Percentiles rank a stretch among this genome's conserved stretches.
These are phyloP conservation scores for Umbelopsis isabellina DNA, from an alignment of 192 early-diverging fungal species.

Conservation along the genomic window DNA sequence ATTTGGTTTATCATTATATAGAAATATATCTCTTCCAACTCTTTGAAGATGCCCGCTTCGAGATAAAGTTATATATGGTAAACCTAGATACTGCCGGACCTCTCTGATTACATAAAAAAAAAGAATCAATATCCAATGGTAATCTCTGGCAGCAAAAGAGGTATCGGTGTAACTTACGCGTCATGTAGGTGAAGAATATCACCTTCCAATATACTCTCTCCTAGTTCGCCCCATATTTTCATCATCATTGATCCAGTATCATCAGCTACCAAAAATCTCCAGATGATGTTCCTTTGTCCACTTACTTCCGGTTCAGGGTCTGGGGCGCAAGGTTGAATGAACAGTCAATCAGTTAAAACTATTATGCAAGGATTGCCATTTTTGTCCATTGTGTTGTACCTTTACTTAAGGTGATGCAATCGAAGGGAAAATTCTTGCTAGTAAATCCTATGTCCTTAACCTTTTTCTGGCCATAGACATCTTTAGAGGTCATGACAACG, in stretches of 20 bases:
- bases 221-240: slow-evolving; percentile 9
- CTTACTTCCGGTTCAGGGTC: slow-evolving; percentile 13
- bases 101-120: not conserved
- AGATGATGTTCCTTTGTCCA: slow-evolving; percentile 4
- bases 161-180: not conserved
- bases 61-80: slow-evolving; percentile 1
- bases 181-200: slow-evolving; percentile 17
- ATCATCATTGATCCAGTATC: slow-evolving; percentile 8
- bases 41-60: not conserved
- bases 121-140: too few species aligned
- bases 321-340: not conserved
- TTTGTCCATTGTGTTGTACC: not conserved
- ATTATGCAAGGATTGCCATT: not conserved
- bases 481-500: slow-evolving; percentile 9
- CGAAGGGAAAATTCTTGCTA: slow-evolving; percentile 2
- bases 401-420: slow-evolving; percentile 1
- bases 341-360: not conserved
- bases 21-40: not conserved
- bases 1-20: slow-evolving; percentile 19
- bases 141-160: too few species aligned
- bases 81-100: not conserved
- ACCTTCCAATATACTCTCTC: not conserved
- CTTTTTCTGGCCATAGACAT: slow-evolving; percentile 14
- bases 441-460: slow-evolving; percentile 1
- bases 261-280: slow-evolving; percentile 12